Conservation (phyloP, 1,284 basidiomycete species). For the Ustilago tritici region DNA sequence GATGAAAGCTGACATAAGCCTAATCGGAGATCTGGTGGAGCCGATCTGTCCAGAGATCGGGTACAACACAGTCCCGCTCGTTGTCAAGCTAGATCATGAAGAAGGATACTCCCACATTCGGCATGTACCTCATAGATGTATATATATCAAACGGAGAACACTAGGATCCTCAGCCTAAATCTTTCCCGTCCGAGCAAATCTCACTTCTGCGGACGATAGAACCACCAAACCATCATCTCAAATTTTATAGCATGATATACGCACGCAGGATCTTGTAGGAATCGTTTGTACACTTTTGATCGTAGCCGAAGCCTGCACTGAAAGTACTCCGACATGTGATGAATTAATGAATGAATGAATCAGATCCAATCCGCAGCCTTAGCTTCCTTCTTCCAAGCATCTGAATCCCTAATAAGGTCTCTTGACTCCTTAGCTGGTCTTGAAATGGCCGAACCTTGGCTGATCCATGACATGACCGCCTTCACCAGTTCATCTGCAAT, state of each 20-base stretch:
- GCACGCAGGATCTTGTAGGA: not conserved
- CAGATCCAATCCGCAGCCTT: conserved; percentile 51
- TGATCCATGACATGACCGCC: conserved; percentile 51
- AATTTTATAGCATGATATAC: not conserved
- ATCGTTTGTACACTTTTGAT: not conserved
- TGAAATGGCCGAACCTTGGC: conserved; percentile 46
- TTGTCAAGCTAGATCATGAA: too few species aligned
- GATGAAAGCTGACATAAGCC: too few species aligned
- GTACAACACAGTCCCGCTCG: too few species aligned
- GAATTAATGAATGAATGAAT: not conserved
- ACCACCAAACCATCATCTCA: not conserved
- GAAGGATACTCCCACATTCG: too few species aligned
- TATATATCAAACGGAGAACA: not conserved
- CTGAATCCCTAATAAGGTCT: conserved; percentile 34
- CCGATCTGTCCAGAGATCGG: too few species aligned
- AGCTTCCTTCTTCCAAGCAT: conserved; percentile 38
- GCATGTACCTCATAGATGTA: too few species aligned
- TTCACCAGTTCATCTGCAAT: conserved; percentile 41
- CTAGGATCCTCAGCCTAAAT: not conserved
- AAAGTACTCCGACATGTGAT: not conserved
- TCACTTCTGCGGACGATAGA: not conserved
- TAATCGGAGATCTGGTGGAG: too few species aligned
- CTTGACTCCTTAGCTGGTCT: conserved; percentile 47
- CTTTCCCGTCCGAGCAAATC: conserved; percentile 2
- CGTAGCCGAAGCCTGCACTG: not conserved